Evolutionary conservation across 306 rosid species (phyloP), one percentile per base, ranked within the genome.

Genomic region (Sindora glabra): DNA sequence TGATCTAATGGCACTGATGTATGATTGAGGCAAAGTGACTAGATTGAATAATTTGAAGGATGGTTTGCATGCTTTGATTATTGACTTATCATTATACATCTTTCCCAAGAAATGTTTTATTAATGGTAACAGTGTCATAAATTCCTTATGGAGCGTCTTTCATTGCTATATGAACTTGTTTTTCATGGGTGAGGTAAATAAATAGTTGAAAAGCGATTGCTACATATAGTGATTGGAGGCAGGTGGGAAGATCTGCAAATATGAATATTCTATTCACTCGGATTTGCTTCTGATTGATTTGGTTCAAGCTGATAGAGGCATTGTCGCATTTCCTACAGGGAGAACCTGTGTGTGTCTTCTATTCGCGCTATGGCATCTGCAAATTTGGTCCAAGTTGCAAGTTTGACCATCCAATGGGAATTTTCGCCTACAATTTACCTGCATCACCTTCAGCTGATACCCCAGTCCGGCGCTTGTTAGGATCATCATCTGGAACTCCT

Each of bases 311-410:
- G 57, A 75, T 45, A 64, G 48, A 56, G 62, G 36, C 34, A 16
- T 7, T 72, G 55, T 18, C 42, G 66, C 47, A 61, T 69, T 62
- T 71, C 65, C 25, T 68, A 48, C 89, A 88, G 98, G 98, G 86
- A 69, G 90, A 92, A 59, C 96, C 96, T 59, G 55, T 88, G 68
- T 92, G 98, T 82, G 89, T 86, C 72, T 86, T 88, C 76, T 92
- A 92, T 68, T 88, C 95, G 18, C 98, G 96, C 52, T 92, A 92
- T 68, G 98, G 96, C 51, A 92, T 88, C 70, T 92, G 98, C 80
- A 92, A 92, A 82, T 92, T 92, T 36, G 98, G 98, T 24, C 98
- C 98, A 22, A 88, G 96, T 73, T 92, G 98, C 88, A 92, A 92
- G 87, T 92, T 92, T 73, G 94, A 88, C 66, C 98, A 92, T 48